Base-by-base conservation (phyloP, 345 rosid genomes). In the Aquilaria sinensis region DNA sequence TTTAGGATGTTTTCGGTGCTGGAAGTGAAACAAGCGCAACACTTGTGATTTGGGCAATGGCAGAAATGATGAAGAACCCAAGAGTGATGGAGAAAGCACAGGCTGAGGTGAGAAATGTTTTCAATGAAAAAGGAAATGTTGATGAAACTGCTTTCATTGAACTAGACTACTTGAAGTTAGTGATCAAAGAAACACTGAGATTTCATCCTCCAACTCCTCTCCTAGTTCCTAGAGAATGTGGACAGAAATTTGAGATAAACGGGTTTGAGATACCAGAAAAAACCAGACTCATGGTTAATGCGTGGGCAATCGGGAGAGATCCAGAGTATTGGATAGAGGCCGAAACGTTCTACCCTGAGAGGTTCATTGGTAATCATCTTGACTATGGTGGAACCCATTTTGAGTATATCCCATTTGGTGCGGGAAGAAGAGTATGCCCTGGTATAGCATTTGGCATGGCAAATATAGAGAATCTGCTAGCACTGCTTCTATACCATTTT, bases 301-400 rank as follows among this genome's bases (percentile, higher is more conserved):
- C 29, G 12, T 54, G 57, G 57, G 57, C 37, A 9, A 23, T 54
- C 12, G 57, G 32, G 9, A 54, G 57, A 10, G 57, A 54, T 23
- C 57, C 57, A 1, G 11, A 2, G 2, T 15, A 54, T 15, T 54
- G 57, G 57, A 12, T 2, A 6, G 31, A 23, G 46, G 77, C 85
- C 15, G 70, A 75, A 8, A 74, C 72, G 9, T 81, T 83, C 55
- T 29, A 43, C 8, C 88, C 55, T 2, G 15, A 10, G 7, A 6
- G 55, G 23, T 52, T 52, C 13, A n/a, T n/a, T 7, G 16, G 55
- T 14, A 52, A 15, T 52, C 9, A n/a, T 7, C 10, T 52, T 52
- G 55, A 52, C 30, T 30, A 2, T n/a, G 13, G 13, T 7, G 55
- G 55, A 7, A 15, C 3, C 9, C 9, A 52, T 15, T 52, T 52